Evolutionary conservation across 2,329 filamentous ascomycete genomes (phyloP), one percentile per base, ranked within the genome.

Genomic region (Blumeriella jaapii): DNA sequence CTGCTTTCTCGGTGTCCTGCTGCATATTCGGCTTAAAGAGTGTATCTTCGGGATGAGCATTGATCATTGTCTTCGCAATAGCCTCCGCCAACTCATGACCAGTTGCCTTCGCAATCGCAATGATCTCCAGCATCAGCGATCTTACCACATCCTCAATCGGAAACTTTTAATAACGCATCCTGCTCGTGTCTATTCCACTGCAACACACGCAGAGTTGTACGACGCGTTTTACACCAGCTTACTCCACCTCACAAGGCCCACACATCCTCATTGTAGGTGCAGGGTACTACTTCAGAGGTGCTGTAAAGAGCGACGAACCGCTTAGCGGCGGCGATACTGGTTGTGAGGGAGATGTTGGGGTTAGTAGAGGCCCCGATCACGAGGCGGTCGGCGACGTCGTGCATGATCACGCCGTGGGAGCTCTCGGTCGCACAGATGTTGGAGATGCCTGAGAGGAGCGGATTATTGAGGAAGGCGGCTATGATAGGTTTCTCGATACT

Each of bases 1-100:
- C 54, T 10, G 65, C 65, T 31, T 59, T 55, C 44, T 68, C 64
- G 63, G 65, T 69, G 44, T 71, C 67, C 13, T 64, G 50, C 31
- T 64, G 60, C 68, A 71, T 71, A 36, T 56, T 59, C 5, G 57
- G 56, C 32, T 44, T 48, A 29, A 48, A 51, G 6, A 61, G 64
- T 27, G 61, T 60, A 29, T 64, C 61, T 13, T 64, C 52, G 0
- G 67, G 66, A 55, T 74, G 68, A 24, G 59, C 49, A 17, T 60
- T 52, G 25, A 76, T 64, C 44, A 64, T 61, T 3, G 48, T 33
- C 23, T 51, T 39, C 14, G 48, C 38, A 30, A 45, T 41, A 7
- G 29, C 30, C 12, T 49, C 44, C 1, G 45, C 52, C 35, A 49
- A 42, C 39, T 39, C 40, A 38, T 46, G 31, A 6, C 50, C 50